Evolutionary conservation across 2,329 filamentous ascomycete genomes (phyloP).

Genomic region (Ceratocystis huliohia): DNA sequence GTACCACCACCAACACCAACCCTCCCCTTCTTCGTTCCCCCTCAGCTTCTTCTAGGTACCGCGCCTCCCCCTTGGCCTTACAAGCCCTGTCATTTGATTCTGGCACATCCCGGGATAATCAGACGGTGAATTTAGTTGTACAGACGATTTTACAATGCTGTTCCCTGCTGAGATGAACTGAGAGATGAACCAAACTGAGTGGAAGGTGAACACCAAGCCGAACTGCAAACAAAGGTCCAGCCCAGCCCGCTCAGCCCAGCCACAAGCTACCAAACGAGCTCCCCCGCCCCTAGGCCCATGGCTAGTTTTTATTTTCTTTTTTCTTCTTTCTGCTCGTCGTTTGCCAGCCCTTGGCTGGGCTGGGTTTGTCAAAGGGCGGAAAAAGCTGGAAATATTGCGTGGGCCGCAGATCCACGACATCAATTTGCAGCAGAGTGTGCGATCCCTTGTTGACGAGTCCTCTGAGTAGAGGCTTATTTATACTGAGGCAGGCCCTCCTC

Average conservation of each 20-base stretch:
- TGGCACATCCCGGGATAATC: slow-evolving; percentile 8
- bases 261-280: no score
- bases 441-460: not conserved
- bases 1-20: not conserved
- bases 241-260: not conserved
- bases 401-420: not conserved
- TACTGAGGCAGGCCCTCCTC: not conserved
- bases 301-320: not conserved
- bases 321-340: not conserved
- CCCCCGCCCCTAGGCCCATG: no score
- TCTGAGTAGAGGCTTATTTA: not conserved
- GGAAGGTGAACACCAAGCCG: no score
- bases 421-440: not conserved
- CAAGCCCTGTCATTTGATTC: not conserved
- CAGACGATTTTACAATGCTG: slow-evolving; percentile 10
- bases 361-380: not conserved
- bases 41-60: not conserved
- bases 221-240: not conserved
- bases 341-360: not conserved
- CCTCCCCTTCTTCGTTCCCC: not conserved
- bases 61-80: not conserved
- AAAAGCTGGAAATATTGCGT: slow-evolving; percentile 6
- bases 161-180: not conserved
- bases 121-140: slow-evolving; percentile 8
- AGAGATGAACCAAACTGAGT: not conserved